Evolutionary conservation across 495 filamentous ascomycete species (phyloP).

Genomic region (Hypoxylon crocopeplum): DNA sequence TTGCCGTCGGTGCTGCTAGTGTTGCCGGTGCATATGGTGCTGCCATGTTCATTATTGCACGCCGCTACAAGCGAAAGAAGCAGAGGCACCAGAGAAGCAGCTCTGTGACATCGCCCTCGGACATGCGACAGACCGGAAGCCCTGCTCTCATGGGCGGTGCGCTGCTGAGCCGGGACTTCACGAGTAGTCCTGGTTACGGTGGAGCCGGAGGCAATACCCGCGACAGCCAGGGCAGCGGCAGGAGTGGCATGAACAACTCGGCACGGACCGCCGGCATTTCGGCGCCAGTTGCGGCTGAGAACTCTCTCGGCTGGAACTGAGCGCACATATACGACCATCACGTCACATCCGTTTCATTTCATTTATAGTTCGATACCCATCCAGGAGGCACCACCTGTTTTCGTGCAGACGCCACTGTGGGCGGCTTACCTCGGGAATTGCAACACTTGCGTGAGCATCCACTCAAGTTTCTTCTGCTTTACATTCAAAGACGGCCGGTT

Average conservation of each 20-base stretch:
- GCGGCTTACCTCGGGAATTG: slow-evolving; percentile 38
- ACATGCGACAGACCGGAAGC: slow-evolving; percentile 64
- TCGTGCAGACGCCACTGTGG: slow-evolving; percentile 25
- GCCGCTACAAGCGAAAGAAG: slow-evolving; percentile 89
- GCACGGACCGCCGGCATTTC: slow-evolving; percentile 74
- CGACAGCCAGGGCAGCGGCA: slow-evolving; percentile 71
- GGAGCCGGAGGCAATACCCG: slow-evolving; percentile 54
- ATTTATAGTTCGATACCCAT: slow-evolving; percentile 61
- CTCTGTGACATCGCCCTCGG: slow-evolving; percentile 63
- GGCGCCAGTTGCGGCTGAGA: slow-evolving; percentile 92
- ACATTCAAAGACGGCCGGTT: slow-evolving; percentile 40
- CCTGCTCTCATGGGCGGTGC: slow-evolving; percentile 63
- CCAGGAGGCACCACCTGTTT: slow-evolving; percentile 40
- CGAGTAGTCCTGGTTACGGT: slow-evolving; percentile 52
- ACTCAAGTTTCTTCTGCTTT: slow-evolving; percentile 44
- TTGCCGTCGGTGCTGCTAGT: slow-evolving; percentile 76
- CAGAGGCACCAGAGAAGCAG: slow-evolving; percentile 78
- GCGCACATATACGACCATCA: slow-evolving; percentile 39
- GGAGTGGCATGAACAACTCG: slow-evolving; percentile 76
- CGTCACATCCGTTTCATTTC: slow-evolving; percentile 43
- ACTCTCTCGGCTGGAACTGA: slow-evolving; percentile 98
- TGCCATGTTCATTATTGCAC: slow-evolving; percentile 97
- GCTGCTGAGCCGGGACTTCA: slow-evolving; percentile 55
- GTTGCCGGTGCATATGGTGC: slow-evolving; percentile 93
- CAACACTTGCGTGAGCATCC: slow-evolving; percentile 34